phyloP scores from a whole-genome alignment of 768 basidiomycete genomes.

The Auricularia sp. region DNA sequence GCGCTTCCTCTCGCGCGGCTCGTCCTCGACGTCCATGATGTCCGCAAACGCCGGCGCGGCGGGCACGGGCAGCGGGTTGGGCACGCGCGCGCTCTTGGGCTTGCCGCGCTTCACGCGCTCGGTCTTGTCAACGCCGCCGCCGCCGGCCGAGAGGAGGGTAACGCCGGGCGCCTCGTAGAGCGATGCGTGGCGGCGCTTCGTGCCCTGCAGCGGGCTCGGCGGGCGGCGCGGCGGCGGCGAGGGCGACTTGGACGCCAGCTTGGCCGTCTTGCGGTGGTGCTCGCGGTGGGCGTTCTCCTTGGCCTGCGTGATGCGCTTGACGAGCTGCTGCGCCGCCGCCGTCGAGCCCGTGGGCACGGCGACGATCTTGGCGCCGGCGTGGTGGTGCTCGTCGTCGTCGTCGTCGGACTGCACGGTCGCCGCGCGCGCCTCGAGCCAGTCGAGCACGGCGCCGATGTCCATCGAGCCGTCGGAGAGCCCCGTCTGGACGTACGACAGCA shows the following conservation, averaged over 20 bases:
- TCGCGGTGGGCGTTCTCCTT: background rate
- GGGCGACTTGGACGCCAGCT: background rate
- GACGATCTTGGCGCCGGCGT: background rate
- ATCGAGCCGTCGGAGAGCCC: constrained; percentile 50
- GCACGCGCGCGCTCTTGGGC: background rate
- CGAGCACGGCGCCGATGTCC: constrained; percentile 72
- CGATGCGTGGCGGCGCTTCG: background rate
- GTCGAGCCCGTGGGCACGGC: background rate
- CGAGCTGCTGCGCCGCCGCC: background rate
- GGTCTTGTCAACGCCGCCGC: background rate
- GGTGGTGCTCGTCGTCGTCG: constrained; percentile 65
- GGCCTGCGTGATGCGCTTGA: background rate
- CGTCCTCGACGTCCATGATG: background rate
- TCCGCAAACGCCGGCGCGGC: background rate
- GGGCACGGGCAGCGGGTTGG: background rate
- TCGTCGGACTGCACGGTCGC: constrained; percentile 65
- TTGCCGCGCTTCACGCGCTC: background rate
- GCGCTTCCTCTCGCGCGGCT: background rate
- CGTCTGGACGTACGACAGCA: constrained; percentile 74
- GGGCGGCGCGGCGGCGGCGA: background rate
- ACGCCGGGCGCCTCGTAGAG: background rate
- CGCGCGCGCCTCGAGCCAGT: constrained; percentile 73
- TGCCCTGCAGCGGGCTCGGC: background rate
- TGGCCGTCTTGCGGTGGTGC: background rate
- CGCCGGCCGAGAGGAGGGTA: background rate